A percentile compares a stretch with the other conserved stretches of the same genome.
Evolutionary conservation across 1,139 yeast species (phyloP).

Genomic region (Debaryomyces sp.): DNA sequence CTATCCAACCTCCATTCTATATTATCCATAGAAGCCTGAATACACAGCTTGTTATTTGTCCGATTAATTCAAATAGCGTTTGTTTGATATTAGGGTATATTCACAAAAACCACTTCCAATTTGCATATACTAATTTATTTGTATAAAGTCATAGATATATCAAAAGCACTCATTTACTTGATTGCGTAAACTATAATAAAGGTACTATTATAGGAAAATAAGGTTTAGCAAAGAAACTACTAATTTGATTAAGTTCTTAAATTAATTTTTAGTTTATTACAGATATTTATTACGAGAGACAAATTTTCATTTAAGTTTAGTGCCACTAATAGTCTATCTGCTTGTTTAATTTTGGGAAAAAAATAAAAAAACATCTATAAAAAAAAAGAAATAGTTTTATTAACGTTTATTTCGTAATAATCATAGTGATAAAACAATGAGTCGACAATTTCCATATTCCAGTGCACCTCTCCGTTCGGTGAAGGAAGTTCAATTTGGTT

Average conservation of each 20-base stretch:
- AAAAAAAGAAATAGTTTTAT: slow-evolving; percentile 10
- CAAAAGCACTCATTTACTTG: slow-evolving; percentile 30
- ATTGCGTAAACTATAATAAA: slow-evolving; percentile 17
- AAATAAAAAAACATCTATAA: slow-evolving; percentile 6
- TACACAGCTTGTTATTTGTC: slow-evolving; percentile 1
- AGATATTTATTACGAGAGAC: slow-evolving; percentile 3
- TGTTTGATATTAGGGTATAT: slow-evolving; percentile 5
- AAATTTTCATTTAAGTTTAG: background rate
- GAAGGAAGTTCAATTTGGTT: slow-evolving; percentile 98
- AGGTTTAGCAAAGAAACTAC: background rate
- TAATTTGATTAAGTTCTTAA: background rate
- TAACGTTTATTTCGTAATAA: slow-evolving; percentile 5
- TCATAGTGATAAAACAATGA: slow-evolving; percentile 27
- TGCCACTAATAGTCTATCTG: slow-evolving; percentile 3
- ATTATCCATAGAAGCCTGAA: slow-evolving; percentile 6
- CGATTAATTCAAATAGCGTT: slow-evolving; percentile 1
- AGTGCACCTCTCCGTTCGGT: slow-evolving; percentile 97
- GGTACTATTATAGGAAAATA: slow-evolving; percentile 2
- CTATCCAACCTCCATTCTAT: slow-evolving; percentile 9
- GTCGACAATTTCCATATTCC: slow-evolving; percentile 82
- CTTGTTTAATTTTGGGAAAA: slow-evolving; percentile 1
- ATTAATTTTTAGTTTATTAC: slow-evolving; percentile 2
- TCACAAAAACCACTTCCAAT: slow-evolving; percentile 7
- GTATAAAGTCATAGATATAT: slow-evolving; percentile 9
- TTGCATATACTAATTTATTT: slow-evolving; percentile 7